Evolutionary conservation across 345 rosid species (phyloP), one percentile per base, ranked within the genome.

Genomic region (Dovyalis caffra): DNA sequence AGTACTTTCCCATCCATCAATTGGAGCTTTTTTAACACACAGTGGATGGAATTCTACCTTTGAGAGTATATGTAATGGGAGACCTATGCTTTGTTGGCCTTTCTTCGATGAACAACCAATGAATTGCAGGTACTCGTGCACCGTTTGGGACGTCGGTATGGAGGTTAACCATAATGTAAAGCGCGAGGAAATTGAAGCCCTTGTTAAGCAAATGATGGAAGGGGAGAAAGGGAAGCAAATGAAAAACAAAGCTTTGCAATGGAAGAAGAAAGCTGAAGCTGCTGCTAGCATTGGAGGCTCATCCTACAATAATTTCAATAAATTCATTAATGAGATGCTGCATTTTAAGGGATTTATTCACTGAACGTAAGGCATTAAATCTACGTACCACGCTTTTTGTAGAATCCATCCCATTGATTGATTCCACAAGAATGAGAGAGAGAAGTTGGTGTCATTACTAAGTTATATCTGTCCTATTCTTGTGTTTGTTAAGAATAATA

Each of bases 81-180:
- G 68, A 16, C 78, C 83, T 0, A 21, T 85, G 21, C 61, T 82
- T 6, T 77, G 83, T 26, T 79, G 83, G 87, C 87, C 85, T 0
- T 85, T 74, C 31, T 81, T 82, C 4, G 83, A 71, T 8, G 85
- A 85, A 23, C 85, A 85, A 34, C 82, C 38, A 16, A 85, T 85
- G 1, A 82, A 74, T 32, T 72, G 83, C 29, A 31, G 76, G 45
- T 79, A 79, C 64, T 73, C 74, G 3, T 85, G 85, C 77, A 60
- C 28, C 0, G 20, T 26, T 0, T 82, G 83, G 87, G 82, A 74
- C 43, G 74, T 64, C 7, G 87, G 83, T 10, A 5, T 65, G 70
- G 87, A 85, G 51, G 43, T 79, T 10, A 49, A 70, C 26, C 69
- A 43, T 20, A 71, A 77, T 51, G 76, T 72, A 12, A 71, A 78